Evolutionary conservation across 345 rosid species (phyloP), one percentile per base, ranked within the genome.

Genomic region (Eucalyptus marginata): DNA sequence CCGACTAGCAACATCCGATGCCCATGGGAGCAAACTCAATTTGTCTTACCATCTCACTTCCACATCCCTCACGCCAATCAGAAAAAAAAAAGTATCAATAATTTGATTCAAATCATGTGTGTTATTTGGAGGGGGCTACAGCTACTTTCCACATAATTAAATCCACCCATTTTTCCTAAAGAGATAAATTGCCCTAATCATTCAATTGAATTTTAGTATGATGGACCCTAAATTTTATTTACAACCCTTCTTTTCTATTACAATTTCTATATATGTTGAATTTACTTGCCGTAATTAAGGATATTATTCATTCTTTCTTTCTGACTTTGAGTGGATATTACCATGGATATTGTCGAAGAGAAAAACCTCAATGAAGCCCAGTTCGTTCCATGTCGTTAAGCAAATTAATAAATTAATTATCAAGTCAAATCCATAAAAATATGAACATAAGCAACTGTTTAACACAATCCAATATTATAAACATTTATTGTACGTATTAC

Each of bases 61-160:
- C 36, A n/a, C 79, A 31, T 17, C 18, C 79, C 79, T 31, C 43
- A 15, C 9, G 24, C 43, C 43, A 31, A 31, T 68, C 24, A 16
- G 22, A 1, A 16, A 4, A 1, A 16, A 4, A 68, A 16, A 33
- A 1, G 3, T 16, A 68, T 68, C 6, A 8, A 16, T n/a, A 17
- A 68, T 68, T 31, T 68, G 80, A 68, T 16, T 16, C 44, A 31
- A 68, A 31, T 31, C 22, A 27, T 13, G 44, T 17, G 7, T 16
- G 12, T 33, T 68, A 68, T 33, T 68, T 68, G 80, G 80, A 31
- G 24, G 44, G 80, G 80, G 7, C 13, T 33, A 33, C 36, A 33
- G 16, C 24, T 16, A 33, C 80, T 33, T 17, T 33, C 44, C 36
- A 33, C 44, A 17, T 33, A 11, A 68, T 10, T 18, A 68, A 68